Evolutionary conservation across 768 basidiomycete species (phyloP).

Genomic region (Mycena pura): DNA sequence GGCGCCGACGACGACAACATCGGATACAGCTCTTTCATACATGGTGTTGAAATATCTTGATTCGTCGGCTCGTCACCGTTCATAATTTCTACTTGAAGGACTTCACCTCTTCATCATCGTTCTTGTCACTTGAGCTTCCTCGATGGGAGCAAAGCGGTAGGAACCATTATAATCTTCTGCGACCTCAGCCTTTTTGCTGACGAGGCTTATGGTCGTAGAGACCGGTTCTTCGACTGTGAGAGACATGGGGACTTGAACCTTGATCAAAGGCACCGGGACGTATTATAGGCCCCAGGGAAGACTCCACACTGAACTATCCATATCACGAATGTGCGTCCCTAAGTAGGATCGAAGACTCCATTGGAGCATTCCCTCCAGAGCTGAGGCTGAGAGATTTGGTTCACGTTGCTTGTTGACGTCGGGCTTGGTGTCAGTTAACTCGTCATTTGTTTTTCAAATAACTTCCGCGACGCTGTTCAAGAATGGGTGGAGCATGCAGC

Average conservation of each 20-base stretch:
- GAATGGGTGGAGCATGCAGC: no score
- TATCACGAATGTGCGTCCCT: no score
- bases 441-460: no score
- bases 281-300: constrained; percentile 1
- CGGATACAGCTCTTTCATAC: constrained; percentile 78
- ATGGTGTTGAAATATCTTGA: constrained; percentile 70
- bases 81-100: not conserved
- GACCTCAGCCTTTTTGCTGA: constrained; percentile 18
- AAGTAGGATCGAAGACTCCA: constrained; percentile 8
- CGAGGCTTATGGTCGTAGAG: constrained; percentile 3
- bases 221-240: constrained; percentile 17
- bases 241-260: constrained; percentile 18
- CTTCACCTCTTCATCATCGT: constrained; percentile 77
- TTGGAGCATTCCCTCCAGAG: not conserved
- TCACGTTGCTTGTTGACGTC: no score
- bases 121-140: constrained; percentile 77
- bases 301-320: constrained; percentile 14
- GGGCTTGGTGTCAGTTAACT: no score
- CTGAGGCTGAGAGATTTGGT: no score
- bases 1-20: constrained; percentile 79
- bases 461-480: no score
- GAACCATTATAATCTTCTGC: constrained; percentile 23
- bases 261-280: not conserved
- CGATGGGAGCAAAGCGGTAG: constrained; percentile 67
- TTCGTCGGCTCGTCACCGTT: not conserved